These are phyloP conservation scores for Lachnellula hyalina DNA, from an alignment of 2,329 filamentous ascomycete species.

Conservation along the genomic window DNA sequence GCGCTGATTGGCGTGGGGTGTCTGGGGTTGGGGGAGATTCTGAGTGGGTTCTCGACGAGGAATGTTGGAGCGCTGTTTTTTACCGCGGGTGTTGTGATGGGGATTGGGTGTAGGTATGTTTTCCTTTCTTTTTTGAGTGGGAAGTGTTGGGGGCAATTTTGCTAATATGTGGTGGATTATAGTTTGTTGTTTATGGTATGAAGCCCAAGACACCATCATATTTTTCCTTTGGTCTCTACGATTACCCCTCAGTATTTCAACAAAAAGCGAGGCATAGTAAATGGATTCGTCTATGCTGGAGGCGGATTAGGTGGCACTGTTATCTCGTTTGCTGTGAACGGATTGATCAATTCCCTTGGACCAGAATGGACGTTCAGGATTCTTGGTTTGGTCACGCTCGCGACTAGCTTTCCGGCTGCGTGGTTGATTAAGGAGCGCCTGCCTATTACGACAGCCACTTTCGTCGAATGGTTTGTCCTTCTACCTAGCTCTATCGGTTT, in stretches of 20 bases:
- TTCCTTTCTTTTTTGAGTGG: not conserved
- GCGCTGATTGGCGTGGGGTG: slow-evolving; percentile 45
- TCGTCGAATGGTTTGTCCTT: slow-evolving; percentile 44
- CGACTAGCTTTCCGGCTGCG: slow-evolving; percentile 50
- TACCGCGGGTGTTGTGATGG: slow-evolving; percentile 42
- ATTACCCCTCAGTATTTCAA: slow-evolving; percentile 51
- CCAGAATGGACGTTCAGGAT: slow-evolving; percentile 48
- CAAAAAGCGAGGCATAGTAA: slow-evolving; percentile 48
- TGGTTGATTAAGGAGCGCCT: slow-evolving; percentile 46
- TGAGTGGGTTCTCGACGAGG: slow-evolving; percentile 41
- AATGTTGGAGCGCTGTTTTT: slow-evolving; percentile 44
- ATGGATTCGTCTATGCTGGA: slow-evolving; percentile 48
- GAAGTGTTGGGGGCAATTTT: not conserved
- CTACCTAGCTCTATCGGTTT: not conserved
- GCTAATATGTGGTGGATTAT: not conserved
- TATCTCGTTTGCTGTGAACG: slow-evolving; percentile 45
- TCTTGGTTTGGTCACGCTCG: slow-evolving; percentile 46
- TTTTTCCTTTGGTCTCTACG: slow-evolving; percentile 32
- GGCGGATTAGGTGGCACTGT: slow-evolving; percentile 52
- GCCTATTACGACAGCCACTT: slow-evolving; percentile 33
- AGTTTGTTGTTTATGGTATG: slow-evolving; percentile 24
- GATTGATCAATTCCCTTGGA: slow-evolving; percentile 41
- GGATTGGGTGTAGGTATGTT: slow-evolving; percentile 38
- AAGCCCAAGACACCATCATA: not conserved
- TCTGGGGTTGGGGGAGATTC: slow-evolving; percentile 44